Conservation (phyloP, 1,284 basidiomycete species). For the Ustilago sp. region DNA sequence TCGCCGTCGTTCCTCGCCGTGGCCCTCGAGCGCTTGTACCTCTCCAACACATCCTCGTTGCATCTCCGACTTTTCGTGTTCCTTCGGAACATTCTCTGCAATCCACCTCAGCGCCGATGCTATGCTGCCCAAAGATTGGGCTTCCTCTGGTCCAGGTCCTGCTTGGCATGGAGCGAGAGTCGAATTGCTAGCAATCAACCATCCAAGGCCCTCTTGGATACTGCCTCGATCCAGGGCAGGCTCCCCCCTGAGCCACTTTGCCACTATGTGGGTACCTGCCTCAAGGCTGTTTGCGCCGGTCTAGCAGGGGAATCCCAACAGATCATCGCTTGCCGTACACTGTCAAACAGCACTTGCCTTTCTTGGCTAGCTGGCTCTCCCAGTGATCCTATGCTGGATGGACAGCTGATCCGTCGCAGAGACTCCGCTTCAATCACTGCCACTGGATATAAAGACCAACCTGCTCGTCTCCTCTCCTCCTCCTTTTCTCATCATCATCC, state of each 20-base stretch:
- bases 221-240: conserved; percentile 7
- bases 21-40: conserved; percentile 1
- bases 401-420: conserved; percentile 21
- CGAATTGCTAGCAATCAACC: conserved; percentile 5
- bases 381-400: conserved; percentile 7
- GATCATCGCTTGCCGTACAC: background rate
- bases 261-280: conserved; percentile 3
- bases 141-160: background rate
- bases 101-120: background rate
- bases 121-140: conserved; percentile 2
- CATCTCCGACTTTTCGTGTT: conserved; percentile 11
- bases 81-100: conserved; percentile 37
- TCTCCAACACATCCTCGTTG: background rate
- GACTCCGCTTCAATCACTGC: conserved; percentile 27
- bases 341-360: background rate
- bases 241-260: conserved; percentile 6
- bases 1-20: conserved; percentile 6
- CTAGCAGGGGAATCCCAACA: background rate
- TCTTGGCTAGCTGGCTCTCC: background rate
- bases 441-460: conserved; percentile 34
- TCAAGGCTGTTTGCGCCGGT: conserved; percentile 1
- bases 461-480: conserved; percentile 21
- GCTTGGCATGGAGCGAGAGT: conserved; percentile 5
- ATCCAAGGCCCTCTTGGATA: conserved; percentile 5
- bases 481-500: conserved; percentile 37